Evolutionary conservation across 2,329 filamentous ascomycete genomes (phyloP), one percentile per base, ranked within the genome.

Genomic region (Acarospora socialis): DNA sequence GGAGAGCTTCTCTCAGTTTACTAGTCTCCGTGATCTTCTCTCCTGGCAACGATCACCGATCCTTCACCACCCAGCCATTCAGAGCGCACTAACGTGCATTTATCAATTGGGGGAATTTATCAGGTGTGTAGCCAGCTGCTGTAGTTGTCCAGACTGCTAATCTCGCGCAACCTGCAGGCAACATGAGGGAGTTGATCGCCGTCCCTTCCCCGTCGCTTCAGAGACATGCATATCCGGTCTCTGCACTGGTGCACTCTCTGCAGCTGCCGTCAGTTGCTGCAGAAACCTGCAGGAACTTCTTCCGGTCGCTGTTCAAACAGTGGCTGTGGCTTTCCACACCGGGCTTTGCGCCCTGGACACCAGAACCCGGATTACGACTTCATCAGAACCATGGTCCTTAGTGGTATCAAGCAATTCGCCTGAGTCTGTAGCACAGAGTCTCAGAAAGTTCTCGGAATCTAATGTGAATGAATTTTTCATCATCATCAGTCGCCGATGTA

Each of bases 241-340:
- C 10, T 54, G 52, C 32, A 53, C 49, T 1, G 52, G 52, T 10
- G 35, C 47, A 4, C 38, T 54, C 17, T 44, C 52, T 8, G 48
- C 52, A 8, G 47, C 48, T 2, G 49, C 50, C 5, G 42, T 53
- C 24, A 42, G 46, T 26, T 47, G 43, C 31, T 47, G 46, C 32
- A 37, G 39, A n/a, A 47, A 32, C 22, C 35, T 44, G 44, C 50
- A 21, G 8, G 25, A 37, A 4, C 15, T 37, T 19, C 16, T 34
- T 9, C 31, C 35, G 4, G 14, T 28, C 13, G 35, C 17, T 10
- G 15, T 37, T 7, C 25, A 34, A n/a, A 18, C 31, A n/a, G 35
- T 37, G 7, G 13, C 21, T 6, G 15, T 37, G 10, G 27, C 30
- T 5, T 37, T 34, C 20, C 25, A 31, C 3, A 23, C 20, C 7